These are phyloP conservation scores for Dalbergia oliveri DNA, from an alignment of 306 rosid genomes.

Conservation along the genomic window DNA sequence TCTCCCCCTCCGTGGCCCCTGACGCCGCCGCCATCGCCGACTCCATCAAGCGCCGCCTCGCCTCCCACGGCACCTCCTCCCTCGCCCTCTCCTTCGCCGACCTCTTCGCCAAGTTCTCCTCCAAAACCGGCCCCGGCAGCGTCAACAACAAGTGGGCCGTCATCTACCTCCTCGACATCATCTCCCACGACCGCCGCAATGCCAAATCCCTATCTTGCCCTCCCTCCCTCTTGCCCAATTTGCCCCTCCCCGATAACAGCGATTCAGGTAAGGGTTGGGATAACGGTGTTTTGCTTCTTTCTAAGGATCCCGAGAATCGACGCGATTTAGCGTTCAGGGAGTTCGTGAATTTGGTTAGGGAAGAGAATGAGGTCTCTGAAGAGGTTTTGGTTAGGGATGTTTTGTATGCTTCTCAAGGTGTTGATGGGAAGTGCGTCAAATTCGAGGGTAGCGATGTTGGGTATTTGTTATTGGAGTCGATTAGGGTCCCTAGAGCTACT, in stretches of 20 bases:
- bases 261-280: constrained; percentile 60
- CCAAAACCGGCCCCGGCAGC: constrained; percentile 72
- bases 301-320: constrained; percentile 79
- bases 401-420: constrained; percentile 91
- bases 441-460: constrained; percentile 60
- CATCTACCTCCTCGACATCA: constrained; percentile 73
- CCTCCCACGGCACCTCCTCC: constrained; percentile 86
- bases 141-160: constrained; percentile 95
- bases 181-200: constrained; percentile 74
- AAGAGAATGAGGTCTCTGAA: constrained; percentile 80
- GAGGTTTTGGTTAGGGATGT: constrained; percentile 91
- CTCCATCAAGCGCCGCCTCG: constrained; percentile 89
- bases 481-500: constrained; percentile 78
- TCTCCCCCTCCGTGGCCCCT: constrained; percentile 83
- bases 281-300: constrained; percentile 74
- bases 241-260: constrained; percentile 47
- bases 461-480: constrained; percentile 59
- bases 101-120: constrained; percentile 76
- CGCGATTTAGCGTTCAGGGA: constrained; percentile 80
- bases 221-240: constrained; percentile 69
- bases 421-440: constrained; percentile 83
- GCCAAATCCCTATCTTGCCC: constrained; percentile 54
- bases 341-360: constrained; percentile 70
- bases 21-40: constrained; percentile 92
- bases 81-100: constrained; percentile 93